Conservation (phyloP, 768 basidiomycete species). For the Termitomyces sp. region DNA sequence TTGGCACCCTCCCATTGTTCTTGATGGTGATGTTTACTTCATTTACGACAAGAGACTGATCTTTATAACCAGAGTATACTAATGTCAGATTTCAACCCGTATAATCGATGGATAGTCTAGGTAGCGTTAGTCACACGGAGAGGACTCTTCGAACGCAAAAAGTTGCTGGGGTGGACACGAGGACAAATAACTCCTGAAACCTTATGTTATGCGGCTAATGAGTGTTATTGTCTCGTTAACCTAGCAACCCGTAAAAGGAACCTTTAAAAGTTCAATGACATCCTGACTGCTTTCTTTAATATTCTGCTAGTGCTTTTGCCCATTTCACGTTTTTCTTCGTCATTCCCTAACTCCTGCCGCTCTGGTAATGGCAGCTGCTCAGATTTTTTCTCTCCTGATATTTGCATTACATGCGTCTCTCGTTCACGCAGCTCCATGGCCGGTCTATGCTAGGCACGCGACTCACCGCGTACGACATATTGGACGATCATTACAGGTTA, state of each 20-base stretch:
- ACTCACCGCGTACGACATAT: constrained; percentile 24
- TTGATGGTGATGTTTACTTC: background rate
- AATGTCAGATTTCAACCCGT: background rate
- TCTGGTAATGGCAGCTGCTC: constrained; percentile 24
- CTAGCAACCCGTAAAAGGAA: constrained; percentile 5
- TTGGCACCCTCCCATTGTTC: background rate
- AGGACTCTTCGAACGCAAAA: background rate
- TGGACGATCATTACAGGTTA: constrained; percentile 18
- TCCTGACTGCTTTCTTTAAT: background rate
- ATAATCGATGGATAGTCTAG: background rate
- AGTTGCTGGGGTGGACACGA: background rate
- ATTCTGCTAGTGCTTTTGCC: background rate
- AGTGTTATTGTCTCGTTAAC: background rate
- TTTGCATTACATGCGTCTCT: constrained; percentile 17
- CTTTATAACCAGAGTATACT: background rate
- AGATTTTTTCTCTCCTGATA: constrained; percentile 20
- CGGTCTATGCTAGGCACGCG: constrained; percentile 20
- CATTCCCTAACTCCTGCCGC: constrained; percentile 9
- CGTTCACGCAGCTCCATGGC: constrained; percentile 26
- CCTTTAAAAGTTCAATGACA: background rate
- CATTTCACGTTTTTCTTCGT: constrained; percentile 6
- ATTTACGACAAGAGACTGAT: background rate
- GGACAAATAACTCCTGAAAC: background rate
- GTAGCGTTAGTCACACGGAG: too few relatives aligned
- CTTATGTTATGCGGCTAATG: background rate